Evolutionary conservation across 352 stramenopile genomes (phyloP), one percentile per base, ranked within the genome.

Genomic region (Achlya hypogyna): DNA sequence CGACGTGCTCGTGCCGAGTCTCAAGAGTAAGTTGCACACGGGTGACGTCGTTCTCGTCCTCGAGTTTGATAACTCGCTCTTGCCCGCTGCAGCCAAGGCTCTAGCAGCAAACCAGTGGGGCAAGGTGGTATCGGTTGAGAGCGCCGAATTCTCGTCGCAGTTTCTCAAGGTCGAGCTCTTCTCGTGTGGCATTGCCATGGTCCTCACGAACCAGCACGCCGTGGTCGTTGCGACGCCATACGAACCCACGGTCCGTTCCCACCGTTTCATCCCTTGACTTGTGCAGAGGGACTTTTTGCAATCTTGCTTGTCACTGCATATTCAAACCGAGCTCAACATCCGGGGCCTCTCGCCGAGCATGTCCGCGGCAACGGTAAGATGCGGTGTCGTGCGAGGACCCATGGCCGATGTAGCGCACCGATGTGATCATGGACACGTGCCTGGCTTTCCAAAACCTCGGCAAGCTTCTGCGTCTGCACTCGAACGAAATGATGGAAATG

Each of bases 41-140:
- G 81, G 79, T 6, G 81, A 91, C 63, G 53, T 89, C 12, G 83
- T 89, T 53, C 69, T 91, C 20, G 71, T 89, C 8, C 72, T 91
- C 2, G 81, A 91, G 53, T 86, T 86, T 53, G 74, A 66, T 43
- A 91, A 89, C 65, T 68, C 75, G 20, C 34, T 89, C 23, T 56
- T 91, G 38, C 76, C 81, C 2, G 28, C 54, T 1, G 76, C 43
- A 4, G 73, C 76, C 18, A 84, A 76, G 51, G 54, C 64, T 18
- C 51, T 59, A 22, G 35, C 56, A 14, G 29, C 38, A 5, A 67
- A 67, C 51, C 60, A 67, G 51, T 67, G 60, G 60, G 60, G 60
- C 20, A 42, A 45, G 9, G 47, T 67, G 9, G 8, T 35, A 0
- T 8, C 23, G 18, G 60, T 67, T 8, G 60, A 67, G 18, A 23